These are phyloP conservation scores for Zygoascus hellenicus DNA, from an alignment of 1,139 yeast species.

Conservation along the genomic window DNA sequence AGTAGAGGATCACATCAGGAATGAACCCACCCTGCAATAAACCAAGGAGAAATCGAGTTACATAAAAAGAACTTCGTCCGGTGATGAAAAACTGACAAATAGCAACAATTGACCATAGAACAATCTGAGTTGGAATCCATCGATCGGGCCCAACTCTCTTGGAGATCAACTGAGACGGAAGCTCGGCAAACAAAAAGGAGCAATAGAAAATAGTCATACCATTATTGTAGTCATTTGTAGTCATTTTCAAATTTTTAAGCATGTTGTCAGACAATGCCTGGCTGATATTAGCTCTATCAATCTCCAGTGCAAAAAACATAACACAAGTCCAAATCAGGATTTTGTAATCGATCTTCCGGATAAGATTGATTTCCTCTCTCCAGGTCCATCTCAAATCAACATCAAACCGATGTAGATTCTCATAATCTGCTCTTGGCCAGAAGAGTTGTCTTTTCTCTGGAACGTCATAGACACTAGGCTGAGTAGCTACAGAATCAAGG, in stretches of 20 bases:
- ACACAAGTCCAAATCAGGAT: slow-evolving; percentile 44
- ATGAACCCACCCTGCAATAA: slow-evolving; percentile 51
- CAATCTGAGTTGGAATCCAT: slow-evolving; percentile 50
- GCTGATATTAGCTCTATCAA: slow-evolving; percentile 46
- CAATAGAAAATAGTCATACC: slow-evolving; percentile 44
- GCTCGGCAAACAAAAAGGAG: slow-evolving; percentile 44
- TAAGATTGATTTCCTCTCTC: slow-evolving; percentile 40
- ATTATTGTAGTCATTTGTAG: slow-evolving; percentile 45
- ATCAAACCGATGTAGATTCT: slow-evolving; percentile 43
- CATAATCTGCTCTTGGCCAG: slow-evolving; percentile 36
- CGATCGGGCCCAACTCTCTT: slow-evolving; percentile 50
- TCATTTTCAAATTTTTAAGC: slow-evolving; percentile 40
- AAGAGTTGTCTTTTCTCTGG: slow-evolving; percentile 7
- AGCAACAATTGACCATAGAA: slow-evolving; percentile 47
- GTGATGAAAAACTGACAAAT: slow-evolving; percentile 40
- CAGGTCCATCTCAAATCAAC: slow-evolving; percentile 44
- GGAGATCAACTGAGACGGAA: slow-evolving; percentile 50
- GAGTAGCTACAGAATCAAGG: slow-evolving; percentile 16
- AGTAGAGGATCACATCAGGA: slow-evolving; percentile 47
- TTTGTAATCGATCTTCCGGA: slow-evolving; percentile 41
- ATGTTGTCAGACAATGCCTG: slow-evolving; percentile 49
- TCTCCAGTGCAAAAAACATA: slow-evolving; percentile 46
- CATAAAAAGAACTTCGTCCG: slow-evolving; percentile 36
- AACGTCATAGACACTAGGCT: slow-evolving; percentile 14
- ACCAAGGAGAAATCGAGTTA: slow-evolving; percentile 44